Conservation (phyloP, 1,284 basidiomycete species). For the Ceratobasidium sp. region DNA sequence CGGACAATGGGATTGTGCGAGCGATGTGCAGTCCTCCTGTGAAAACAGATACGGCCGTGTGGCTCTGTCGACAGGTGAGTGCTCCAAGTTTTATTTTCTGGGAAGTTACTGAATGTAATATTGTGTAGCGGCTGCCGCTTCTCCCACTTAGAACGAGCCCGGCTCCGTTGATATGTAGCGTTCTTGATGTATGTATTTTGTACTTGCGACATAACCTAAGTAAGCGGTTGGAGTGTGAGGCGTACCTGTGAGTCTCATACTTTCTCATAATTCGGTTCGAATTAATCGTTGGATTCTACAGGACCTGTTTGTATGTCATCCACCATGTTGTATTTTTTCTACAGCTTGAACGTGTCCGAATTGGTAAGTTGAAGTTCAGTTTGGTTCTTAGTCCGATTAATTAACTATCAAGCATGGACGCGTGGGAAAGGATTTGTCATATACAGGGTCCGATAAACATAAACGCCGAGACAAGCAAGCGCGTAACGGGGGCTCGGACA, state of each 20-base stretch:
- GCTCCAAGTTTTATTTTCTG: background rate
- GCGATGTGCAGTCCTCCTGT: constrained; percentile 60
- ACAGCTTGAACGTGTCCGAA: constrained; percentile 64
- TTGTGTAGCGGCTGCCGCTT: constrained; percentile 64
- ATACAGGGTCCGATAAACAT: no score
- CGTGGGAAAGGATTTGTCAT: no score
- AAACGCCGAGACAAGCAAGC: no score
- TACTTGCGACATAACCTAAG: constrained; percentile 78
- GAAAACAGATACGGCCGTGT: constrained; percentile 57
- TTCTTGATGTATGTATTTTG: constrained; percentile 75
- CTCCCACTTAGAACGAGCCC: constrained; percentile 60
- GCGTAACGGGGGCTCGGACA: no score
- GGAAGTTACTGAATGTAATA: background rate
- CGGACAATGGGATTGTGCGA: constrained; percentile 65
- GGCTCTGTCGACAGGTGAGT: constrained; percentile 72
- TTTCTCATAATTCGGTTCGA: constrained; percentile 8
- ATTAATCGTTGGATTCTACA: constrained; percentile 51
- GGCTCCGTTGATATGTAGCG: constrained; percentile 65
- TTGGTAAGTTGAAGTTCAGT: constrained; percentile 61
- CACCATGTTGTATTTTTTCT: constrained; percentile 69
- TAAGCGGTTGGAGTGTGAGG: constrained; percentile 68
- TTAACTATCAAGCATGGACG: no score
- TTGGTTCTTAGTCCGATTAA: no score
- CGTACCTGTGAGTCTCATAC: constrained; percentile 64
- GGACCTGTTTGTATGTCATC: constrained; percentile 68